Percentiles rank a stretch among this genome's conserved stretches.
Conservation (phyloP, 2,329 filamentous ascomycete genomes). For the Colletotrichum theobromicola region DNA sequence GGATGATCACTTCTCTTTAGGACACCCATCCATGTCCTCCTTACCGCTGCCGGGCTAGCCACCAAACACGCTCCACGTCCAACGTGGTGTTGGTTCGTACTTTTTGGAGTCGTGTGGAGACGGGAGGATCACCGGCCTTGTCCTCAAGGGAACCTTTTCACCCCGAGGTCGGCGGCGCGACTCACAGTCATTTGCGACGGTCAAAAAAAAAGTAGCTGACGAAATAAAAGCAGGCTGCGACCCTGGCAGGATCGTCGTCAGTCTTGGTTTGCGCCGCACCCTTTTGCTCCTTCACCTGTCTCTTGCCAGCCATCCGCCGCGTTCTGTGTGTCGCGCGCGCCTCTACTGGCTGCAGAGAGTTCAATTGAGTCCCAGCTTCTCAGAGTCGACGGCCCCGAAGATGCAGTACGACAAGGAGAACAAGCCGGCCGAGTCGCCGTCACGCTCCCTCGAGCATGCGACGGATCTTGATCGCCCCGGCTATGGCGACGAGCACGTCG, state of each 20-base stretch:
- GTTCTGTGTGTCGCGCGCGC: neutral
- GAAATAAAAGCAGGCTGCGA: constrained; percentile 16
- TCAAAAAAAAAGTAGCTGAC: neutral
- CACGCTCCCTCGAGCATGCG: constrained; percentile 14
- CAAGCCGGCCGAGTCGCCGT: constrained; percentile 2
- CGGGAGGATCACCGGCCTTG: constrained; percentile 15
- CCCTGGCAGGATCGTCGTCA: neutral
- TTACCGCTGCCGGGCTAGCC: neutral
- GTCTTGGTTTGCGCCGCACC: neutral
- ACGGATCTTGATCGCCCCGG: constrained; percentile 7
- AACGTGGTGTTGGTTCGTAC: neutral
- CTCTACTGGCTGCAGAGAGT: neutral
- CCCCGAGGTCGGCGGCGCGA: constrained; percentile 2
- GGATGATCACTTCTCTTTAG: constrained; percentile 2
- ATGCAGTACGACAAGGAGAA: constrained; percentile 17
- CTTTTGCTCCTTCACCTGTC: neutral
- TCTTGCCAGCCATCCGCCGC: neutral
- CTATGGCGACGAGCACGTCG: constrained; percentile 8
- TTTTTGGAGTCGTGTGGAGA: neutral
- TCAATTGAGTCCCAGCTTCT: neutral
- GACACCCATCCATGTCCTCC: neutral
- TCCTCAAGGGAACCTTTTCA: neutral
- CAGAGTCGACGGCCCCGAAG: neutral
- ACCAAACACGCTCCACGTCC: neutral
- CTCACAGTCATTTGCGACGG: neutral